Base-by-base conservation (phyloP, 768 basidiomycete species). In the Lactifluus hygrophoroides region DNA sequence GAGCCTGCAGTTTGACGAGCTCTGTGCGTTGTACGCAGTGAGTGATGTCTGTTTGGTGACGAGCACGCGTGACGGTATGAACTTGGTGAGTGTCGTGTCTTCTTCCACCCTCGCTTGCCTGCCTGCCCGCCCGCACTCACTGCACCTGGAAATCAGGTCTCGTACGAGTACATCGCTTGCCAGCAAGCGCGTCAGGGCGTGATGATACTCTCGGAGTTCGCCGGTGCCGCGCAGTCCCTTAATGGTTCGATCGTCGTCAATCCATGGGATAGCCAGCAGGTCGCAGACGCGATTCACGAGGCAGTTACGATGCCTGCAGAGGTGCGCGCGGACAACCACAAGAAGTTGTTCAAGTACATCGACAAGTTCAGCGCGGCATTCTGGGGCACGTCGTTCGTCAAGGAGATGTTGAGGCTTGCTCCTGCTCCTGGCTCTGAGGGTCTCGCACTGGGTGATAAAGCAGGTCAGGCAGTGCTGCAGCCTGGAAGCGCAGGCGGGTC, bases 231-330 rank as follows among this genome's bases (percentile, higher is more conserved):
- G 16, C 94, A 97, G 73, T 89, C 85, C 63, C 74, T 99, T 61
- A 97, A 98, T 69, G 96, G 96, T 21, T 90, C 88, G 34, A 80
- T 99, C 65, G 93, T 99, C 69, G 93, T 98, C 67, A 99, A 99
- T 76, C 96, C 96, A 21, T 94, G 96, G 95, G 96, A 98, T 71
- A 89, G 89, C n/a, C 94, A 97, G 71, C 87, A 94, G 67, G 93
- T 96, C 50, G 96, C 96, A 1, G 86, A 97, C 68, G 93, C 94
- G n/a, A 96, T 99, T 58, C 86, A 93, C 72, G 86, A 91, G 70
- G 93, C 96, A 0, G 86, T 98, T 58, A 92, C 88, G 16, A 94
- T 94, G 90, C 82, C 85, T 49, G 76, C 81, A 3, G 82, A 85
- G 45, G 83, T 80, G 40, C 82, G 92, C n/a, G 87, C 88, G 34